Conservation (phyloP, 2,329 filamentous ascomycete species). For the Paraphaeosphaeria minitans region DNA sequence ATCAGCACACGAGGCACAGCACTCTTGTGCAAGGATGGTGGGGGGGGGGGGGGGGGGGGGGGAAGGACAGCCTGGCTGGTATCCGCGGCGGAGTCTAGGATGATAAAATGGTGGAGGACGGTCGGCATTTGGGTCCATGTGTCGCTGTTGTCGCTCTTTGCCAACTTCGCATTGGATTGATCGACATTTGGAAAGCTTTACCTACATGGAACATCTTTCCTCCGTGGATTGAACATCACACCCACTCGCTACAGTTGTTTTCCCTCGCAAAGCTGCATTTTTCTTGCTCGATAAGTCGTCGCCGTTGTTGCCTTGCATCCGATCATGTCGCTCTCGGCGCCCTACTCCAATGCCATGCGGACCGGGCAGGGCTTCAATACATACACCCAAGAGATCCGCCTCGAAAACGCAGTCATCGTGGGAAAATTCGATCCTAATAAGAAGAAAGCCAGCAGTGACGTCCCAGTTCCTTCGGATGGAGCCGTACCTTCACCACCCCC, state of each 20-base stretch:
- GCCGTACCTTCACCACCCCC: slow-evolving; percentile 19
- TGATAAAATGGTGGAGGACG: neutral
- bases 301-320: neutral
- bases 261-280: neutral
- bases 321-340: slow-evolving; percentile 41
- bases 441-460: neutral
- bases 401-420: slow-evolving; percentile 44
- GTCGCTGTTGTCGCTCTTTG: neutral
- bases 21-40: neutral
- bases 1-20: neutral
- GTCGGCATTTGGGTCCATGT: neutral
- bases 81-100: neutral
- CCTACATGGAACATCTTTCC: too few relatives aligned
- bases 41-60: too few relatives aligned
- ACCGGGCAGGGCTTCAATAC: slow-evolving; percentile 48
- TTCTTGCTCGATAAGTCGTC: neutral
- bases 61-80: neutral
- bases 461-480: neutral
- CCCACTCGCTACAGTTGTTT: neutral
- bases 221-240: neutral
- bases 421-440: slow-evolving; percentile 1
- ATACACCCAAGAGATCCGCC: slow-evolving; percentile 48
- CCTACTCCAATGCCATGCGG: slow-evolving; percentile 48
- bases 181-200: neutral
- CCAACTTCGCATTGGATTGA: neutral